Conservation (phyloP, 2,329 filamentous ascomycete genomes). For the Xylaria sp. region DNA sequence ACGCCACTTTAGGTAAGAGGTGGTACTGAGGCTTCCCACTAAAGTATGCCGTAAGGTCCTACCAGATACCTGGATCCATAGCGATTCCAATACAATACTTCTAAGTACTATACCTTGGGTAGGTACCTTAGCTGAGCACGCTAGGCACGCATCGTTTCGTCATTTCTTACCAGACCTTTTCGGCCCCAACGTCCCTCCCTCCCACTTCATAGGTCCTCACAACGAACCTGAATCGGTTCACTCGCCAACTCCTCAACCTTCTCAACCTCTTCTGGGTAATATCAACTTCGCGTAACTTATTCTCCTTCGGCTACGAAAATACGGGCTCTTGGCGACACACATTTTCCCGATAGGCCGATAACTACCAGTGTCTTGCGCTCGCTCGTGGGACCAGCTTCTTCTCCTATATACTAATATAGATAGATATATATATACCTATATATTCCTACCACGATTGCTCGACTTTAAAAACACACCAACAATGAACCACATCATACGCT, state of each 20-base stretch:
- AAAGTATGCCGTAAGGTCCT: neutral
- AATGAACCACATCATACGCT: slow-evolving; percentile 30
- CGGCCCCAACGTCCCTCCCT: neutral
- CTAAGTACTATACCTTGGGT: neutral
- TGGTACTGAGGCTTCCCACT: neutral
- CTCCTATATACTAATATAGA: neutral
- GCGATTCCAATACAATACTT: no score
- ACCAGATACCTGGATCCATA: no score
- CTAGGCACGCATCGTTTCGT: slow-evolving; percentile 34
- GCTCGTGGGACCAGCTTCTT: neutral
- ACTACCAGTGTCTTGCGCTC: neutral
- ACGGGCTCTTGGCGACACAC: neutral
- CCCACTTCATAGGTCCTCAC: slow-evolving; percentile 2
- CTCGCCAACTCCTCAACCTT: slow-evolving; percentile 12
- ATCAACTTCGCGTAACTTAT: neutral
- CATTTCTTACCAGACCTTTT: slow-evolving; percentile 18
- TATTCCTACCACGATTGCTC: neutral
- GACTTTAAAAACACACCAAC: slow-evolving; percentile 9
- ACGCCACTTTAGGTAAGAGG: no score
- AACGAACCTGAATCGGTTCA: neutral
- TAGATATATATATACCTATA: slow-evolving; percentile 2
- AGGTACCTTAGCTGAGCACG: slow-evolving; percentile 8
- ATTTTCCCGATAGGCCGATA: neutral
- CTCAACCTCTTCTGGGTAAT: neutral
- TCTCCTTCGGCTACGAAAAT: neutral